These are phyloP conservation scores for Tranzscheliella williamsii DNA, from an alignment of 1,284 basidiomycete genomes.

Conservation along the genomic window DNA sequence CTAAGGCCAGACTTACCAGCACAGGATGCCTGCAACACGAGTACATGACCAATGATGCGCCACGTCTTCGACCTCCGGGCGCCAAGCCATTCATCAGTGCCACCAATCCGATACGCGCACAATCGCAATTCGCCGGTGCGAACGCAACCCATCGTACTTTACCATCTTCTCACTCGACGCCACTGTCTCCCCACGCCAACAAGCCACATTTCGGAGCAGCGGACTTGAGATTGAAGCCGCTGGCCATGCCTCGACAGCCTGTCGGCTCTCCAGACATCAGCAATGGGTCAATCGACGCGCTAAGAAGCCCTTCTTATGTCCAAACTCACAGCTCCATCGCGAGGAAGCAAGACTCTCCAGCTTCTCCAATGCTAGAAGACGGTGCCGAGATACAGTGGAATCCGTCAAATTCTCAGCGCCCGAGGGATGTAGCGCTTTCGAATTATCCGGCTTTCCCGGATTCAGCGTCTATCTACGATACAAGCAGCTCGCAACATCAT, in stretches of 20 bases:
- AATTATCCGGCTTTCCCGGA: constrained; percentile 51
- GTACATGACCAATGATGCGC: constrained; percentile 74
- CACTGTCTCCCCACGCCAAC: constrained; percentile 13
- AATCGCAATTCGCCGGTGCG: constrained; percentile 2
- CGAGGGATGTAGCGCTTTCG: constrained; percentile 23
- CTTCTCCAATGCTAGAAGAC: constrained; percentile 44
- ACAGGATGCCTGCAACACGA: constrained; percentile 82
- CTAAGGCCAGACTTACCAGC: constrained; percentile 80
- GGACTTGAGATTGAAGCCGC: constrained; percentile 22
- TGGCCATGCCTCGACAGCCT: constrained; percentile 21
- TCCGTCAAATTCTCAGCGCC: constrained; percentile 7
- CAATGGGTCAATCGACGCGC: constrained; percentile 4
- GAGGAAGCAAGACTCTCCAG: constrained; percentile 1
- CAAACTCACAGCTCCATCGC: not conserved
- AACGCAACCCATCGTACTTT: constrained; percentile 14
- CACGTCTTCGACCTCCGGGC: constrained; percentile 61
- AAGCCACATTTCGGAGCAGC: constrained; percentile 43
- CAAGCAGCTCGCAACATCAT: constrained; percentile 27
- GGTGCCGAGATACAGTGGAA: constrained; percentile 34
- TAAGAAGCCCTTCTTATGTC: constrained; percentile 2
- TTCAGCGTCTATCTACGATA: constrained; percentile 41
- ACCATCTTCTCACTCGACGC: constrained; percentile 43
- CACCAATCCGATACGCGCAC: constrained; percentile 23
- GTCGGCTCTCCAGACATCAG: constrained; percentile 18
- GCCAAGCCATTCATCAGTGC: constrained; percentile 35